These are phyloP conservation scores for Globisporangium solare DNA, from an alignment of 352 stramenopile species.

Conservation along the genomic window DNA sequence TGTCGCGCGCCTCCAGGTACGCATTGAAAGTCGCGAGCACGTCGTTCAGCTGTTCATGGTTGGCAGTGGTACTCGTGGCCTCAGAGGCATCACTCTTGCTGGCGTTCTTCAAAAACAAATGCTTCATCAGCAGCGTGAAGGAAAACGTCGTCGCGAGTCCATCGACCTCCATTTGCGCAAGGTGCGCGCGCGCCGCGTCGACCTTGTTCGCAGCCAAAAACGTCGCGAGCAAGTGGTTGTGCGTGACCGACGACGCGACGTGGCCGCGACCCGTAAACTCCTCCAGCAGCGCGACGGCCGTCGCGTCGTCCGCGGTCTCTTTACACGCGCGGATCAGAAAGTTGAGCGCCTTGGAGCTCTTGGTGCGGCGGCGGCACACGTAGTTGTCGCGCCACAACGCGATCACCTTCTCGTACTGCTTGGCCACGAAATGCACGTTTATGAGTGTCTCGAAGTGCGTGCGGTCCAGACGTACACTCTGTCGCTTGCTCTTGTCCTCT, in stretches of 20 bases:
- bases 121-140: constrained; percentile 75
- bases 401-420: constrained; percentile 47
- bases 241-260: constrained; percentile 47
- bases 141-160: constrained; percentile 57
- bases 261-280: constrained; percentile 61
- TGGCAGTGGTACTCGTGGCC: neutral
- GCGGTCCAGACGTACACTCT: constrained; percentile 50
- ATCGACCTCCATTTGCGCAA: constrained; percentile 39
- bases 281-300: constrained; percentile 40
- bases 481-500: constrained; percentile 14
- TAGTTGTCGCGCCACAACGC: constrained; percentile 53
- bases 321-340: constrained; percentile 68
- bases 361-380: constrained; percentile 54
- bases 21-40: constrained; percentile 55
- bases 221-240: constrained; percentile 73
- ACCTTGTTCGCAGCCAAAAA: constrained; percentile 60
- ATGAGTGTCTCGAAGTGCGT: constrained; percentile 76
- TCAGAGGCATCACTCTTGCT: neutral
- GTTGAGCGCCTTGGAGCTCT: constrained; percentile 78
- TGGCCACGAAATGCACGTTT: constrained; percentile 54
- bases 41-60: constrained; percentile 25
- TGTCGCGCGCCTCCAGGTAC: constrained; percentile 49
- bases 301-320: constrained; percentile 30
- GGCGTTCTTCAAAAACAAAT: constrained; percentile 27
- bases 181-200: constrained; percentile 33